Evolutionary conservation across 306 rosid genomes (phyloP).

Genomic region (Senna tora): DNA sequence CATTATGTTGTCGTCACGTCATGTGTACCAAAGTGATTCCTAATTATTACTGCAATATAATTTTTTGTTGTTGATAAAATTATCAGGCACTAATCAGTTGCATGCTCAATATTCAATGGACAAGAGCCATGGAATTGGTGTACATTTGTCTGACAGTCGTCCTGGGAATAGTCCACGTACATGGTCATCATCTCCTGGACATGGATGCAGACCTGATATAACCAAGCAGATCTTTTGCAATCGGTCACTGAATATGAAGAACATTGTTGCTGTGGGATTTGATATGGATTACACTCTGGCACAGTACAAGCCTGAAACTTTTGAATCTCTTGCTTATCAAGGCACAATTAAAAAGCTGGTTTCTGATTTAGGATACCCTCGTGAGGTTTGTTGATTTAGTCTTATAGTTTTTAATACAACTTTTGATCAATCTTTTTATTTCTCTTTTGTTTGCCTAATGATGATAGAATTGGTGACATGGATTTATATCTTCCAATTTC

Average conservation of each 20-base stretch:
- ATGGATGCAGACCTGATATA: conserved; percentile 58
- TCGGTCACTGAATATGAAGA: conserved; percentile 93
- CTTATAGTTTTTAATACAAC: conserved; percentile 25
- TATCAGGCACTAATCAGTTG: conserved; percentile 50
- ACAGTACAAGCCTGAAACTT: conserved; percentile 96
- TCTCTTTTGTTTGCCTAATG: conserved; percentile 12
- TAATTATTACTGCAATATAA: conserved; percentile 12
- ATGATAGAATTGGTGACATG: conserved; percentile 15
- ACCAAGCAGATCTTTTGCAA: conserved; percentile 92
- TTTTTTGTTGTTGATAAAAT: neutral
- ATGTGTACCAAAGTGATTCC: neutral
- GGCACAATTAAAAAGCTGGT: conserved; percentile 94
- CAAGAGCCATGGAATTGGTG: conserved; percentile 32
- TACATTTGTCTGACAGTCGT: conserved; percentile 32
- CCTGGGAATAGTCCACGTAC: conserved; percentile 49
- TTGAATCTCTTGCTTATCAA: conserved; percentile 94
- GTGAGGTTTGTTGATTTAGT: conserved; percentile 66
- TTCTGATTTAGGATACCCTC: conserved; percentile 82
- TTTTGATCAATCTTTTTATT: conserved; percentile 12
- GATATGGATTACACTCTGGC: conserved; percentile 99
- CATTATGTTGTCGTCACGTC: conserved; percentile 8
- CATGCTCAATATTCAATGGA: conserved; percentile 51
- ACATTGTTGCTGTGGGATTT: conserved; percentile 91
- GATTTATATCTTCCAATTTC: conserved; percentile 15
- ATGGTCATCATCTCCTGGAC: conserved; percentile 77